A percentile compares a stretch with the other conserved stretches of the same genome.
Evolutionary conservation across 352 stramenopile species (phyloP).

Genomic region (Globisporangium ultimum): DNA sequence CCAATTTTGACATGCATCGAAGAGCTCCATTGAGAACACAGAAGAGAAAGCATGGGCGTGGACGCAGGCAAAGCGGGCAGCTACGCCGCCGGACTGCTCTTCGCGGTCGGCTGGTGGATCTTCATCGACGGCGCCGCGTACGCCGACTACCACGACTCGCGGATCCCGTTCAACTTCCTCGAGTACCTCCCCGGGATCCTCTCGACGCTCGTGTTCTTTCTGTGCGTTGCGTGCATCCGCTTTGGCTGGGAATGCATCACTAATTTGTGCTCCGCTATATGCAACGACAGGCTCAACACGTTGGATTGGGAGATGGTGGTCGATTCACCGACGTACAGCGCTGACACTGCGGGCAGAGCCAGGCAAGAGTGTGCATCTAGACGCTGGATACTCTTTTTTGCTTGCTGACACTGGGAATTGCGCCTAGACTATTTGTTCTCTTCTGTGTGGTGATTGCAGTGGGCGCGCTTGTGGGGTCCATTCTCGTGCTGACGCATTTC

Average conservation of each 20-base stretch:
- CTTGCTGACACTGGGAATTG: not conserved
- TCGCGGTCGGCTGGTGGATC: constrained; percentile 59
- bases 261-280: not conserved
- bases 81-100: constrained; percentile 45
- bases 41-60: constrained; percentile 14
- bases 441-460: constrained; percentile 49
- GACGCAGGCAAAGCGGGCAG: constrained; percentile 37
- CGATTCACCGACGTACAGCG: constrained; percentile 44
- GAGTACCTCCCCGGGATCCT: constrained; percentile 55
- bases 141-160: constrained; percentile 35
- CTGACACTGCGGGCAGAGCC: constrained; percentile 39
- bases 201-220: constrained; percentile 55
- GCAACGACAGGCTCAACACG: constrained; percentile 37
- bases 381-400: not conserved
- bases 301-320: constrained; percentile 65
- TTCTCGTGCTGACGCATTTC: constrained; percentile 59
- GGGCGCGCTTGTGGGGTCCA: constrained; percentile 32
- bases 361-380: constrained; percentile 18
- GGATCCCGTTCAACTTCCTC: constrained; percentile 58
- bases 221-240: constrained; percentile 23
- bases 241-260: not conserved
- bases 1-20: constrained; percentile 7
- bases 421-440: constrained; percentile 40
- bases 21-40: not conserved
- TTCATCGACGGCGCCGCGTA: constrained; percentile 49